Percentiles rank a stretch among this genome's conserved stretches.
phyloP scores from a whole-genome alignment of 2,329 filamentous ascomycete species.

The Aspergillus udagawae region DNA sequence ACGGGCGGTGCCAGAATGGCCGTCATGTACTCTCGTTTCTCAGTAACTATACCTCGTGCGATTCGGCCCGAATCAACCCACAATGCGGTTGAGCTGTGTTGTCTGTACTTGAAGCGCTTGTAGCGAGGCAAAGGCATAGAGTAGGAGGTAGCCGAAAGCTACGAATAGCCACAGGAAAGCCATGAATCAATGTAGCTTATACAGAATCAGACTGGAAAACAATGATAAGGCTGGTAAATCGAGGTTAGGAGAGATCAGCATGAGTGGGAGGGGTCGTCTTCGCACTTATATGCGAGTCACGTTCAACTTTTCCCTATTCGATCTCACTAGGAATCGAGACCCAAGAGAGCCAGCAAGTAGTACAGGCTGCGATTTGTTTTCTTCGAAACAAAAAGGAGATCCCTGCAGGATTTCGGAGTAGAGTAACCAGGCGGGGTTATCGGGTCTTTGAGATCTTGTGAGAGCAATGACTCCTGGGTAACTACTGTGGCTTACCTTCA shows the following conservation, averaged over 20 bases:
- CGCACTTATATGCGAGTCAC: not conserved
- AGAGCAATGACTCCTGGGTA: not conserved
- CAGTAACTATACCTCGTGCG: not conserved
- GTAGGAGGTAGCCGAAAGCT: constrained; percentile 31
- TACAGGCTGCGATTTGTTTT: not conserved
- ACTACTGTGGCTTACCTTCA: not conserved
- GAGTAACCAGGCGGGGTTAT: not conserved
- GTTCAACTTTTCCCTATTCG: not conserved
- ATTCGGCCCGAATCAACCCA: constrained; percentile 12
- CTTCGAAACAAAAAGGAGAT: not conserved
- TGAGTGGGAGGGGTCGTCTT: not conserved
- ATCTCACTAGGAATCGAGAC: not conserved
- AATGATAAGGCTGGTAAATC: not conserved
- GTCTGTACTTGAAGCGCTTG: constrained; percentile 14
- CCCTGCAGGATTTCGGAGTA: not conserved
- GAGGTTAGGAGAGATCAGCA: not conserved
- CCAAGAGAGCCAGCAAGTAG: not conserved
- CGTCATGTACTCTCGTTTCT: not conserved
- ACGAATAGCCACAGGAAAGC: constrained; percentile 31
- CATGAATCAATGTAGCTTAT: constrained; percentile 13
- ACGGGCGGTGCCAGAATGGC: not conserved
- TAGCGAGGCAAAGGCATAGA: constrained; percentile 31
- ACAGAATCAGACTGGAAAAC: not conserved
- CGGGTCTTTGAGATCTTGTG: not conserved
- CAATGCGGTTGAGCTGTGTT: constrained; percentile 14